A percentile compares a stretch with the other conserved stretches of the same genome.
phyloP scores from a whole-genome alignment of 495 filamentous ascomycete species.

The Podospora fimiseda region DNA sequence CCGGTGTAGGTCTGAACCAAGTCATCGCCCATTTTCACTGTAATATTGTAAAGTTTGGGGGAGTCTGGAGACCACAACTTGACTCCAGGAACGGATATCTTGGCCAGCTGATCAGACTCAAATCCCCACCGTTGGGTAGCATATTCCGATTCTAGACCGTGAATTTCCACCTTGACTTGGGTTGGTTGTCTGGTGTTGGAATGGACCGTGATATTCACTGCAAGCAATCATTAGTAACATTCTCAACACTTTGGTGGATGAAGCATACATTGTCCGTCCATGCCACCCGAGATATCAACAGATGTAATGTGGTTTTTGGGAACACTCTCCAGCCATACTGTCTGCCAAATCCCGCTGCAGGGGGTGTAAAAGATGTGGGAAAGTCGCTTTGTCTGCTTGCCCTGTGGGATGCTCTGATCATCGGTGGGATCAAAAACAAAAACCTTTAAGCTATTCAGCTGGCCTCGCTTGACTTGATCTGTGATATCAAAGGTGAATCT shows the following conservation, averaged over 20 bases:
- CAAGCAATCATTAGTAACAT: slow-evolving; percentile 8
- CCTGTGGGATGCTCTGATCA: slow-evolving; percentile 51
- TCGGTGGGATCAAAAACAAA: slow-evolving; percentile 63
- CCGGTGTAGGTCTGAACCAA: slow-evolving; percentile 54
- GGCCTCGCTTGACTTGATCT: slow-evolving; percentile 32
- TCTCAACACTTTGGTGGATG: not conserved
- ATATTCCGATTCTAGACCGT: slow-evolving; percentile 30
- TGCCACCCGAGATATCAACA: slow-evolving; percentile 51
- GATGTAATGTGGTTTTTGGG: slow-evolving; percentile 48
- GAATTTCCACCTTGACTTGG: slow-evolving; percentile 38
- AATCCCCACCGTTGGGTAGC: slow-evolving; percentile 25
- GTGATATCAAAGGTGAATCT: slow-evolving; percentile 57
- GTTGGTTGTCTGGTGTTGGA: slow-evolving; percentile 23
- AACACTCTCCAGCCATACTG: slow-evolving; percentile 59
- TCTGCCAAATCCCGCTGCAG: slow-evolving; percentile 66
- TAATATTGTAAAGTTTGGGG: slow-evolving; percentile 57
- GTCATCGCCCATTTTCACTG: slow-evolving; percentile 50
- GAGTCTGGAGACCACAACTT: slow-evolving; percentile 56
- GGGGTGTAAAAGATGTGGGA: slow-evolving; percentile 66
- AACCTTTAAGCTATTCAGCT: slow-evolving; percentile 53
- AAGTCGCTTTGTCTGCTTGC: slow-evolving; percentile 54
- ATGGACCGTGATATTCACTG: slow-evolving; percentile 48
- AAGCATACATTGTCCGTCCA: slow-evolving; percentile 52
- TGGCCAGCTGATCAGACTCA: slow-evolving; percentile 41
- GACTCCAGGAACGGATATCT: slow-evolving; percentile 43